Evolutionary conservation across 1,139 yeast species (phyloP), one percentile per base, ranked within the genome.

Genomic region (Blastobotrys elegans): DNA sequence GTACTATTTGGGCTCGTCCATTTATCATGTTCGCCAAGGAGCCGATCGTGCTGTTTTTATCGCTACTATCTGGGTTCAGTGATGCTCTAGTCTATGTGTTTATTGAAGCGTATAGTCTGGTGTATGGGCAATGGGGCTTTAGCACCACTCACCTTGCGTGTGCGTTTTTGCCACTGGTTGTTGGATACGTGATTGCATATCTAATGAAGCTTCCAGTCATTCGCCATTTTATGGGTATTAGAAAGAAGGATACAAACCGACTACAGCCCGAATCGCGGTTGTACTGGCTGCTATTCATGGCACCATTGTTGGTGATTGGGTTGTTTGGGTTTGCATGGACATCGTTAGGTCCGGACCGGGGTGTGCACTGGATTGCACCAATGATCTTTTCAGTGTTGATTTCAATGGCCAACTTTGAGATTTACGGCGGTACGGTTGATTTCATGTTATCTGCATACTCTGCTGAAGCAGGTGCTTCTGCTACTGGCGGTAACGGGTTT

Each of bases 401-500:
- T 53, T 72, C 68, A 14, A 59, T 68, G 38, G 72, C 72, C 22
- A 68, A 68, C 51, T 68, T 54, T 53, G 61, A 69, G 37, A 68
- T 69, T 49, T 69, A 68, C 55, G 66, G 67, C 70, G 62, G 71
- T 16, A 68, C 73, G 17, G 67, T 69, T 45, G 72, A 68, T 56
- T 68, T 67, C 50, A 67, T 68, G 72, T 61, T 68, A 37, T 69
- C 68, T 3, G 68, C 71, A n/a, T 68, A 68, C 49, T 71, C 71
- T 6, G 68, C 67, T n/a, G 68, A 68, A 52, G 64, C 71, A 27
- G 27, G 27, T 10, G 71, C 72, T 2, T 68, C 72, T 14, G 72
- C 72, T 7, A 69, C 73, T 5, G 72, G 72, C 17, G 73, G 73
- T 39, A 69, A 69, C 50, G 73, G 71, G 7, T 67, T 68, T 51